Conservation (phyloP, 768 basidiomycete genomes). For the Clitopilus passeckerianus region DNA sequence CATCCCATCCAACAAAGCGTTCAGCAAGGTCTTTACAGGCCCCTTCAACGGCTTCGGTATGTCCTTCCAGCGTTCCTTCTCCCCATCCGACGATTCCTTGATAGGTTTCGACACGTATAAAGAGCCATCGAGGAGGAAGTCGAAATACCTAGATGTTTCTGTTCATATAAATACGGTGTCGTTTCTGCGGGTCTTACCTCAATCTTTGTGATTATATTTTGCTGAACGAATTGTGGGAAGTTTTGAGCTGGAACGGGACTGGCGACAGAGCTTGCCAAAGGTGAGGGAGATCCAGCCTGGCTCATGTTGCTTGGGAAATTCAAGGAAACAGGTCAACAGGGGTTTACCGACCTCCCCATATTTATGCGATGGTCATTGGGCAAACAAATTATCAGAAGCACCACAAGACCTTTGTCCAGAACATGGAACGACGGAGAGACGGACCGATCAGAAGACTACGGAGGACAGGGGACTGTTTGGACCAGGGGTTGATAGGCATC, state of each 20-base stretch:
- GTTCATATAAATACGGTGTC: background rate
- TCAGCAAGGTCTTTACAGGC: constrained; percentile 54
- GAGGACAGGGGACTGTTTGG: background rate
- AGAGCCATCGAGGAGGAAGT: constrained; percentile 70
- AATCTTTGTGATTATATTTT: constrained; percentile 2
- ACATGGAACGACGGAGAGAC: background rate
- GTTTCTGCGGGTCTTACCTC: background rate
- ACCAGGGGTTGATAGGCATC: background rate
- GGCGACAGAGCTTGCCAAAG: background rate
- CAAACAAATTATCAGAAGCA: background rate
- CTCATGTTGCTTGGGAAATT: background rate
- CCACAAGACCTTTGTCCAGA: background rate
- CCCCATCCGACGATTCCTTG: constrained; percentile 70
- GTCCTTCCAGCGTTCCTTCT: constrained; percentile 68
- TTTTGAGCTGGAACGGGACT: background rate
- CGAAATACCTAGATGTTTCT: constrained; percentile 45
- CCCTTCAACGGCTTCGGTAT: constrained; percentile 72
- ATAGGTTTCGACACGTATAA: constrained; percentile 63
- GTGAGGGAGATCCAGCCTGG: background rate
- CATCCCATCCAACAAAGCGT: constrained; percentile 56
- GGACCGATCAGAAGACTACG: background rate
- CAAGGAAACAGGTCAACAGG: background rate
- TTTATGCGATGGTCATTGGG: background rate
- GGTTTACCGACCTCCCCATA: background rate
- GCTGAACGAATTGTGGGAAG: background rate